phyloP scores from a whole-genome alignment of 148 eudicot species.

The Vaccinium darrowii region DNA sequence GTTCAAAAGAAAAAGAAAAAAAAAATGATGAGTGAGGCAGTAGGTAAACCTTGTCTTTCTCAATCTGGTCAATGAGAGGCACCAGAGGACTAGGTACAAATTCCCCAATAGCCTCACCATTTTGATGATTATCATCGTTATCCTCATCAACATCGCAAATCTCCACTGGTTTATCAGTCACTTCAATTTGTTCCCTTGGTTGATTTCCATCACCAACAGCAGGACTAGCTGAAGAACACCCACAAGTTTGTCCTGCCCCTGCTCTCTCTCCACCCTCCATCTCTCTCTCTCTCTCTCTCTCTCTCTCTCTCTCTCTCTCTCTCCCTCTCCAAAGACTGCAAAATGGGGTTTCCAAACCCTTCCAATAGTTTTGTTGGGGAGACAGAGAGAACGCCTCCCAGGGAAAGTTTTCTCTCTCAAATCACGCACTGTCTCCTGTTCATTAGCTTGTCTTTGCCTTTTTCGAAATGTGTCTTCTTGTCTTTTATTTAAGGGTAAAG shows the following conservation, averaged over 20 bases:
- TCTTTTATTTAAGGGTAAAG: too few relatives aligned
- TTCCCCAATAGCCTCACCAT: conserved; percentile 26
- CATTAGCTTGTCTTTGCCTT: background rate
- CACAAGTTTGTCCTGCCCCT: conserved; percentile 32
- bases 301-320: too few relatives aligned
- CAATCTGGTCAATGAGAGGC: conserved; percentile 63
- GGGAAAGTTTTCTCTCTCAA: background rate
- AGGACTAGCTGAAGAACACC: conserved; percentile 24
- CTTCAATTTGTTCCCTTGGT: conserved; percentile 8
- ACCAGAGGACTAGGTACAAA: conserved; percentile 67
- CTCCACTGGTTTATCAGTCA: background rate
- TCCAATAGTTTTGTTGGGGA: background rate
- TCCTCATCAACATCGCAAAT: background rate
- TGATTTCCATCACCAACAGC: background rate
- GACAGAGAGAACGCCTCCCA: background rate
- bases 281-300: conserved; percentile 11
- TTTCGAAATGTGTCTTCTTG: background rate
- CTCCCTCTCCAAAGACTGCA: too few relatives aligned
- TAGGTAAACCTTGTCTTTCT: conserved; percentile 56
- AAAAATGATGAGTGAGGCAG: background rate
- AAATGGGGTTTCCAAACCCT: too few relatives aligned
- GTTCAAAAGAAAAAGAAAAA: background rate
- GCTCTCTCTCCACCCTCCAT: conserved; percentile 35
- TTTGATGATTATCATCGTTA: conserved; percentile 16
- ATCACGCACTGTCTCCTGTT: background rate